phyloP scores from a whole-genome alignment of 306 rosid genomes.

The Fragaria ananassa region DNA sequence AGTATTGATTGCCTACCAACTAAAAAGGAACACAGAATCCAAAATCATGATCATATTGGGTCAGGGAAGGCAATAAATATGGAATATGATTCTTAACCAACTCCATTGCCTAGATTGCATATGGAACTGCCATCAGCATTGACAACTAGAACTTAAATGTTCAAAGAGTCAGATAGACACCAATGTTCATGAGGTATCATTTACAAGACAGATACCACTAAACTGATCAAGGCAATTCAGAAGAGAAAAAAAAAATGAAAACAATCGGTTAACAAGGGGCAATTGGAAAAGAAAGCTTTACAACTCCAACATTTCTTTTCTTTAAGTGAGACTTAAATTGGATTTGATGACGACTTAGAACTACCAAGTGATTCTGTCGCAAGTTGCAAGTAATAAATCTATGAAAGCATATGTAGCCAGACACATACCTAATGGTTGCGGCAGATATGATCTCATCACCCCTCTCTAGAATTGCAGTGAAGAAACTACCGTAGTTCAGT shows the following conservation, averaged over 20 bases:
- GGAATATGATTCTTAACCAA: not conserved
- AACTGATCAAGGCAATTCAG: not conserved
- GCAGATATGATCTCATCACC: slow-evolving; percentile 73
- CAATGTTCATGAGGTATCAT: not conserved
- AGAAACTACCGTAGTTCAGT: slow-evolving; percentile 67
- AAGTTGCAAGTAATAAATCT: not conserved
- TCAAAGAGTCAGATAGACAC: not conserved
- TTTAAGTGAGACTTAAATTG: not conserved
- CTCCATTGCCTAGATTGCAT: not conserved
- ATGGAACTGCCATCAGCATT: not conserved
- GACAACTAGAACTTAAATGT: not conserved
- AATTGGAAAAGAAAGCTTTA: not conserved
- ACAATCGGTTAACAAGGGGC: not conserved
- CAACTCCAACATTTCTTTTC: not conserved
- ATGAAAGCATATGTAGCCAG: slow-evolving; percentile 6
- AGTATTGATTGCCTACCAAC: not conserved
- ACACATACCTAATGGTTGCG: slow-evolving; percentile 72
- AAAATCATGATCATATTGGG: not conserved
- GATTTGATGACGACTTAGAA: not conserved
- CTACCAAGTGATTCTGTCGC: not conserved
- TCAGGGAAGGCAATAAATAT: not conserved
- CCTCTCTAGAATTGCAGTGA: slow-evolving; percentile 83
- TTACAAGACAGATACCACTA: not conserved
- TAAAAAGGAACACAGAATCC: not conserved
- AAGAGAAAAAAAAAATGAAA: not conserved